Conservation (phyloP, 2,329 filamentous ascomycete species). For the Chalara sp. region DNA sequence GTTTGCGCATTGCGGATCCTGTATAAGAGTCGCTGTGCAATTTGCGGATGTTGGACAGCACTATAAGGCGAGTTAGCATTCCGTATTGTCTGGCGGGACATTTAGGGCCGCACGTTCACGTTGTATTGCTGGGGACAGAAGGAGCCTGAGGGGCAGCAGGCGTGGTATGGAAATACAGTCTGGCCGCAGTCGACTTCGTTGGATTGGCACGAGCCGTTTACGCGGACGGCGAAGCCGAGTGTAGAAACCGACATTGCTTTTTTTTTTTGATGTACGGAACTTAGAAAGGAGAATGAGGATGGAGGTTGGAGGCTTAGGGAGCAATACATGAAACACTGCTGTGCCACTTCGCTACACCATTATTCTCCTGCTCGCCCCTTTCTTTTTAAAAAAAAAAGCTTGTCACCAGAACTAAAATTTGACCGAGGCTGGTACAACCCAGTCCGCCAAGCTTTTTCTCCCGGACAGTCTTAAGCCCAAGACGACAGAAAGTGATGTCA, state of each 20-base stretch:
- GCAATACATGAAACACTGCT: background rate
- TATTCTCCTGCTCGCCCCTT: too few species aligned
- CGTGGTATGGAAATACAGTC: conserved; percentile 1
- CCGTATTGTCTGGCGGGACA: background rate
- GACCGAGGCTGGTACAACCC: too few species aligned
- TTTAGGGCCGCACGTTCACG: background rate
- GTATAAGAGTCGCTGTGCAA: background rate
- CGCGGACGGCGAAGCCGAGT: conserved; percentile 3
- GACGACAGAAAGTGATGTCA: too few species aligned
- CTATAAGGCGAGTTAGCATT: background rate
- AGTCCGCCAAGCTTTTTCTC: too few species aligned
- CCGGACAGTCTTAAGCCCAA: too few species aligned
- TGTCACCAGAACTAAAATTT: too few species aligned
- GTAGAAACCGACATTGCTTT: background rate
- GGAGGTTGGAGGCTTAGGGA: background rate
- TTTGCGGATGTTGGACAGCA: conserved; percentile 3
- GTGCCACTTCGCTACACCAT: too few species aligned
- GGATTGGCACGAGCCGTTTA: background rate
- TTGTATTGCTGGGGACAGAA: conserved; percentile 1
- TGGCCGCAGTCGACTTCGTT: conserved; percentile 1
- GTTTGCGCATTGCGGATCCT: conserved; percentile 20
- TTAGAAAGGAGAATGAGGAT: background rate
- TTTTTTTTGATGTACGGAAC: background rate
- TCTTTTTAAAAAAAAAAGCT: too few species aligned
- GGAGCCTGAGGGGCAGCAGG: conserved; percentile 1